These are phyloP conservation scores for Aspergillus intermedius DNA, from an alignment of 2,329 filamentous ascomycete species.

Conservation along the genomic window DNA sequence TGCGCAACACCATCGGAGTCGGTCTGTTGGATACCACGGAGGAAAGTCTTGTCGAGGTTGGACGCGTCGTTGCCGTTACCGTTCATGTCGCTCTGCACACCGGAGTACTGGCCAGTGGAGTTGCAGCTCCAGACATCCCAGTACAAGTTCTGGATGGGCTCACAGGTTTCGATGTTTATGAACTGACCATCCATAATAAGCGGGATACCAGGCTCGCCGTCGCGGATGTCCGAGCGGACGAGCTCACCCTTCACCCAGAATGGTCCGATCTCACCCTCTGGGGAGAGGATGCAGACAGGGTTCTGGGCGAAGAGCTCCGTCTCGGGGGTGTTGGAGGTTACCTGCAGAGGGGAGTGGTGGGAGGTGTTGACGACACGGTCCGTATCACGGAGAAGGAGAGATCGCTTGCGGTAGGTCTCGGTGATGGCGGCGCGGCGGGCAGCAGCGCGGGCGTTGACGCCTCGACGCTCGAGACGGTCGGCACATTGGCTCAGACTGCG, in stretches of 20 bases:
- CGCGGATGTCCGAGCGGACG: slow-evolving; percentile 30
- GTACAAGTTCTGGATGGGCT: slow-evolving; percentile 29
- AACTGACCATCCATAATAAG: slow-evolving; percentile 36
- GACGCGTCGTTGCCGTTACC: slow-evolving; percentile 20
- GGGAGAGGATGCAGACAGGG: slow-evolving; percentile 42
- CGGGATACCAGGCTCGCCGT: slow-evolving; percentile 30
- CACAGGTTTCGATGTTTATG: slow-evolving; percentile 34
- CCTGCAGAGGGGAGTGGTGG: slow-evolving; percentile 29
- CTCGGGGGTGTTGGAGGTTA: slow-evolving; percentile 15
- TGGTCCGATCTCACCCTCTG: slow-evolving; percentile 43
- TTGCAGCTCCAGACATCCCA: slow-evolving; percentile 35
- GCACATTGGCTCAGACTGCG: slow-evolving; percentile 17
- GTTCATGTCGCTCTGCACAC: slow-evolving; percentile 20
- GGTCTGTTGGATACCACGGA: slow-evolving; percentile 40
- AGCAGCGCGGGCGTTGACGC: slow-evolving; percentile 17
- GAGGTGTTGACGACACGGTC: slow-evolving; percentile 28
- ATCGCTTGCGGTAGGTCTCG: slow-evolving; percentile 11
- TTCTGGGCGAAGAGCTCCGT: slow-evolving; percentile 19
- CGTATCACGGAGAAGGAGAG: slow-evolving; percentile 25
- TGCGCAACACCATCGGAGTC: slow-evolving; percentile 36
- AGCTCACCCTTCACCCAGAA: slow-evolving; percentile 42
- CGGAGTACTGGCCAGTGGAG: slow-evolving; percentile 24
- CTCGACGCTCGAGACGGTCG: slow-evolving; percentile 12
- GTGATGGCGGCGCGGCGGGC: slow-evolving; percentile 16
- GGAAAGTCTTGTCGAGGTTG: slow-evolving; percentile 34